Evolutionary conservation across 2,329 filamentous ascomycete species (phyloP).

Genomic region (Dryadomyces quercivorus): DNA sequence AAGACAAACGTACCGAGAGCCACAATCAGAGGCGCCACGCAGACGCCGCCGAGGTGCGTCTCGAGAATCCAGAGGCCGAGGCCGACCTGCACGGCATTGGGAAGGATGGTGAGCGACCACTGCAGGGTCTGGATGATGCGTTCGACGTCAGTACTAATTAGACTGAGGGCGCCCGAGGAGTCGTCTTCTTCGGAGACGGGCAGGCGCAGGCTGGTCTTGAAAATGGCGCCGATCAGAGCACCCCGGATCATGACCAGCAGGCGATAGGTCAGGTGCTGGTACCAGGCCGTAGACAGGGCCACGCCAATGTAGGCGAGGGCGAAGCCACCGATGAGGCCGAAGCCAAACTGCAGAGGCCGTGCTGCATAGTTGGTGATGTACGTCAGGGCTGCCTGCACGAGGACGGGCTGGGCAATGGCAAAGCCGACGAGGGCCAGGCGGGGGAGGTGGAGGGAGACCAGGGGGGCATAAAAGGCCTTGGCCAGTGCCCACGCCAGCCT

Average conservation of each 20-base stretch:
- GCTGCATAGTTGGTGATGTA: not conserved
- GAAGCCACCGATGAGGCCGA: not conserved
- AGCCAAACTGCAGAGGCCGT: not conserved
- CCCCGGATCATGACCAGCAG: constrained; percentile 1
- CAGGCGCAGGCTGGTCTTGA: constrained; percentile 1
- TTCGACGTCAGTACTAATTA: not conserved
- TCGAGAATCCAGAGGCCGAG: constrained; percentile 1
- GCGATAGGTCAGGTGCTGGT: constrained; percentile 1
- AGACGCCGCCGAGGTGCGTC: not conserved
- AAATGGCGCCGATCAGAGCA: not conserved
- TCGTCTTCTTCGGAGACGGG: not conserved
- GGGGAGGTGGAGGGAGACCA: not conserved
- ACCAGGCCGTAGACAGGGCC: not conserved
- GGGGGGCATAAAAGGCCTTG: not conserved
- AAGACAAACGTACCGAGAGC: not conserved
- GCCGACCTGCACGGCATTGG: not conserved
- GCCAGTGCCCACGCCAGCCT: not conserved
- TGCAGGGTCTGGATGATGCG: not conserved
- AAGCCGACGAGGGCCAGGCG: not conserved
- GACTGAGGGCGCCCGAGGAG: not conserved
- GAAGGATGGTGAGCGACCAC: not conserved
- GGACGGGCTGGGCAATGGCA: constrained; percentile 1
- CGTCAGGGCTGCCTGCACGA: not conserved
- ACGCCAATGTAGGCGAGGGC: not conserved
- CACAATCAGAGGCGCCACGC: not conserved